A percentile compares a stretch with the other conserved stretches of the same genome.
Conservation (phyloP, 1,284 basidiomycete genomes). For the Naganishia cerealis region DNA sequence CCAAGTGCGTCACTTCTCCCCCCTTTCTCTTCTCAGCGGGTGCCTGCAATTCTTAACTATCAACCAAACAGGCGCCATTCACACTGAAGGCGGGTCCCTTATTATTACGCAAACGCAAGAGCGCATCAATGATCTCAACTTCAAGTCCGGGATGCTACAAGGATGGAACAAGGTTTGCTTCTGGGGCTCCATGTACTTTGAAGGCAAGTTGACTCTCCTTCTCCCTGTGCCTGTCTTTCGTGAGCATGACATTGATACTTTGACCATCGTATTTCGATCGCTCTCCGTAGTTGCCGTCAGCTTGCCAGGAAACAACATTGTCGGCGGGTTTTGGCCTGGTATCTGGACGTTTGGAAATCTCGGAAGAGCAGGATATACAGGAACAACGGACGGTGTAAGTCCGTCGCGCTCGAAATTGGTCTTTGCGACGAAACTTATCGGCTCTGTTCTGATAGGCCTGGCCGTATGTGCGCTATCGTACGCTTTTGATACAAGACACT, state of each 20-base stretch:
- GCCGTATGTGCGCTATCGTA: slow-evolving; percentile 3
- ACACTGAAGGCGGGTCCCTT: slow-evolving; percentile 76
- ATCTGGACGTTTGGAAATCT: slow-evolving; percentile 57
- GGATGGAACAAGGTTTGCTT: slow-evolving; percentile 58
- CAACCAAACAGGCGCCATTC: slow-evolving; percentile 63
- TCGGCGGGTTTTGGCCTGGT: slow-evolving; percentile 59
- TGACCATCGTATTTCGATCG: no score
- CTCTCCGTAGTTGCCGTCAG: slow-evolving; percentile 42
- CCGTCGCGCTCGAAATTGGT: slow-evolving; percentile 29
- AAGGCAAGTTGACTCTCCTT: slow-evolving; percentile 36
- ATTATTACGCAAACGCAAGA: slow-evolving; percentile 73
- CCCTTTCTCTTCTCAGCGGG: not conserved
- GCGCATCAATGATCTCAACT: slow-evolving; percentile 71
- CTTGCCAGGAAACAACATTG: slow-evolving; percentile 46
- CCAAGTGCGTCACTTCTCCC: slow-evolving; percentile 57
- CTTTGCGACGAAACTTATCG: not conserved
- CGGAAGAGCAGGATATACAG: slow-evolving; percentile 57
- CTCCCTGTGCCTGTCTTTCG: slow-evolving; percentile 40
- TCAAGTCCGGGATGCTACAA: slow-evolving; percentile 61
- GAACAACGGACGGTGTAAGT: slow-evolving; percentile 77
- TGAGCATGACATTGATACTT: slow-evolving; percentile 47
- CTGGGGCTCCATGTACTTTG: slow-evolving; percentile 51
- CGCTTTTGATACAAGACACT: not conserved
- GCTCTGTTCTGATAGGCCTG: slow-evolving; percentile 1
- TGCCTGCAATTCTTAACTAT: slow-evolving; percentile 59